A percentile compares a stretch with the other conserved stretches of the same genome.
These are phyloP conservation scores for Nannochloropsis oceanica DNA, from an alignment of 108 stramenopile genomes.

Conservation along the genomic window DNA sequence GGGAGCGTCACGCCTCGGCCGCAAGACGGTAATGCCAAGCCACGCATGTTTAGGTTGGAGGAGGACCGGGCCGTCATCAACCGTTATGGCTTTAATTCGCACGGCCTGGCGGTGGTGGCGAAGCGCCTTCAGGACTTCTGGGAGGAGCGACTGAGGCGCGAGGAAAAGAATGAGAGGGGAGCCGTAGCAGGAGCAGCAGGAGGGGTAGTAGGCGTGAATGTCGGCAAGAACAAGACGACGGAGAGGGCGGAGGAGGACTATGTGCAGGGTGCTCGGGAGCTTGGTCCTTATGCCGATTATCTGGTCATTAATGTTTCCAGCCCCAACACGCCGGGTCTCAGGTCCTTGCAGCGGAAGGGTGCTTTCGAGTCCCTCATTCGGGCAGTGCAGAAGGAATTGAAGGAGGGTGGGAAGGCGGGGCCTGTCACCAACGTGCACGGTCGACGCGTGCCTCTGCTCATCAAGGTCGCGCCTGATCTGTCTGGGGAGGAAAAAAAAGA, in stretches of 20 bases:
- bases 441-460: conserved; percentile 50
- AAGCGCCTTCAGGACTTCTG: conserved; percentile 26
- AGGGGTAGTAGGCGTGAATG: conserved; percentile 53
- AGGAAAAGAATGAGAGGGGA: neutral
- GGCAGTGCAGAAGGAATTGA: conserved; percentile 42
- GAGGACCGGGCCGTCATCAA: conserved; percentile 83
- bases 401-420: neutral
- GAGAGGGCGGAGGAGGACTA: conserved; percentile 48
- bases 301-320: conserved; percentile 69
- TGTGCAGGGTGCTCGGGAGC: conserved; percentile 48
- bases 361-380: conserved; percentile 47
- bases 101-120: conserved; percentile 51
- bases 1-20: conserved; percentile 74
- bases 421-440: neutral
- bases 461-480: conserved; percentile 88
- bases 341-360: conserved; percentile 54
- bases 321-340: conserved; percentile 84
- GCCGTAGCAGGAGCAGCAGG: neutral
- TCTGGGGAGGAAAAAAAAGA: conserved; percentile 51
- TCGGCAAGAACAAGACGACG: conserved; percentile 83
- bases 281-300: conserved; percentile 79
- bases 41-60: conserved; percentile 73
- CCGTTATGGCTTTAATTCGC: conserved; percentile 82
- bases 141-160: neutral
- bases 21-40: conserved; percentile 84